Conservation (phyloP, 106 monocot species). For the Apostasia ramifera region DNA sequence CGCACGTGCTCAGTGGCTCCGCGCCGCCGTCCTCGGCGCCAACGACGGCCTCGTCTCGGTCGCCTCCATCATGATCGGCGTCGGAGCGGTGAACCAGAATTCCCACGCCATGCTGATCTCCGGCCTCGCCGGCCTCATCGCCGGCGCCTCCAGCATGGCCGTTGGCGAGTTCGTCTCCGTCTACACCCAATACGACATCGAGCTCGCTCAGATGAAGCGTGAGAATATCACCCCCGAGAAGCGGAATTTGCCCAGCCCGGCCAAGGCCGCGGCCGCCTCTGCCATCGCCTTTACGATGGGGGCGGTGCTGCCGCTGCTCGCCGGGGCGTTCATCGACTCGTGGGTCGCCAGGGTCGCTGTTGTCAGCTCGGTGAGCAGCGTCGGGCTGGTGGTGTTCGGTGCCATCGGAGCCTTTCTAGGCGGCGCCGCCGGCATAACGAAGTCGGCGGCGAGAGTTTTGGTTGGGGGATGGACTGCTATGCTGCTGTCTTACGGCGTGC, state of each 20-base stretch:
- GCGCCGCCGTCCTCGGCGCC: conserved; percentile 73
- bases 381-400: conserved; percentile 27
- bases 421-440: conserved; percentile 16
- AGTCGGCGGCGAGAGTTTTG: conserved; percentile 22
- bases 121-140: conserved; percentile 59
- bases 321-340: conserved; percentile 20
- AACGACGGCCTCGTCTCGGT: conserved; percentile 71
- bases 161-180: conserved; percentile 76
- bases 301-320: conserved; percentile 31
- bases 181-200: conserved; percentile 46
- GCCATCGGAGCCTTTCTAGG: conserved; percentile 25
- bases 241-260: conserved; percentile 23
- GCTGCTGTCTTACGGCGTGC: conserved; percentile 16
- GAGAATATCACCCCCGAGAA: background rate
- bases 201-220: conserved; percentile 14
- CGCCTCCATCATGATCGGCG: conserved; percentile 73
- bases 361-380: conserved; percentile 24
- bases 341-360: conserved; percentile 17
- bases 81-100: conserved; percentile 36
- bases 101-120: conserved; percentile 51
- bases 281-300: conserved; percentile 29
- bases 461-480: conserved; percentile 35
- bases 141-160: conserved; percentile 90
- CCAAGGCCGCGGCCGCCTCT: conserved; percentile 30
- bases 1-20: conserved; percentile 64